Percentiles rank a stretch among this genome's conserved stretches.
Evolutionary conservation across 306 rosid species (phyloP).

Genomic region (Vigna nakashimae): DNA sequence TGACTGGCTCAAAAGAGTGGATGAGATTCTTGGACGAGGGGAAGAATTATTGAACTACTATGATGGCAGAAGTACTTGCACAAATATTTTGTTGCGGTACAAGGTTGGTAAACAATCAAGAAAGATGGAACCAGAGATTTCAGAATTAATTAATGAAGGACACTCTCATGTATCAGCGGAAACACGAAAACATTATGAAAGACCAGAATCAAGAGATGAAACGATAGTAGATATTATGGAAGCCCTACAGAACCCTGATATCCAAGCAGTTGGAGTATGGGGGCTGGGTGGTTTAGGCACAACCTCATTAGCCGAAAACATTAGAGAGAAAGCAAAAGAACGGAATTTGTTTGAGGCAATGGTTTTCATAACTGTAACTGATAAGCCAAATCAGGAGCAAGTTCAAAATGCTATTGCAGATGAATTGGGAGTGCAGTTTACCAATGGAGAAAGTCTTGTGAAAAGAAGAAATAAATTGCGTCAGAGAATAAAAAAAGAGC

Average conservation of each 20-base stretch:
- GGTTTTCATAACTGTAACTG: background rate
- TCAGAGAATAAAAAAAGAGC: background rate
- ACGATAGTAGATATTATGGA: background rate
- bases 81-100: background rate
- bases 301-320: background rate
- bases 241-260: background rate
- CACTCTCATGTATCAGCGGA: background rate
- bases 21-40: background rate
- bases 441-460: background rate
- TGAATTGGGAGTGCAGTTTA: background rate
- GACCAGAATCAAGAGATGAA: background rate
- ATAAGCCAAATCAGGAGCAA: background rate
- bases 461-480: background rate
- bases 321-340: background rate
- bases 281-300: conserved; percentile 9
- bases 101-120: background rate
- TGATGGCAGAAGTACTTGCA: conserved; percentile 8
- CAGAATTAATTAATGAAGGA: background rate
- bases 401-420: background rate
- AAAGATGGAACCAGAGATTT: background rate
- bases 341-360: background rate
- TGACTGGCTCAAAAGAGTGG: background rate
- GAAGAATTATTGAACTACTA: background rate
- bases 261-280: conserved; percentile 17
- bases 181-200: background rate